Evolutionary conservation across 73 alveolate species (phyloP), one percentile per base, ranked within the genome.

Genomic region (Paramecium sexaurelia): DNA sequence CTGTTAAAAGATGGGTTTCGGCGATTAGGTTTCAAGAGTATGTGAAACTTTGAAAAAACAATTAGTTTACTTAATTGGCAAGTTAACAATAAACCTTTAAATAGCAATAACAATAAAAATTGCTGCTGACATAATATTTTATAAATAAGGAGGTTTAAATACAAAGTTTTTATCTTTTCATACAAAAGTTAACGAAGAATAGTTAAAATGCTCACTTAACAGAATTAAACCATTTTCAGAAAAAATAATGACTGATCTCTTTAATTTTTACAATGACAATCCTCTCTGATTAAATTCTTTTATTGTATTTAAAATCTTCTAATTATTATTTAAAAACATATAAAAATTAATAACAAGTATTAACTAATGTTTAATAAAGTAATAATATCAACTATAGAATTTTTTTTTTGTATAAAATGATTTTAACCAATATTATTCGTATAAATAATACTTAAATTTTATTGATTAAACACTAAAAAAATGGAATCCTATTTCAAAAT

Each of bases 1-100:
- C n/a, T 78, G 90, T 43, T 56, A 78, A 78, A 78, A 45, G 24
- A 39, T 78, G 90, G 73, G 73, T 20, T 78, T 78, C 5, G 90
- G 32, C 41, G 75, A 78, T 8, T 13, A 45, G 40, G 68, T 78
- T 19, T 37, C 43, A 8, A 78, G 55, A 32, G 71, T 78, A 29
- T 78, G 90, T 24, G 40, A 22, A 22, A 78, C 90, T 8, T 33
- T 78, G 20, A 37, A 39, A 9, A 37, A 45, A 19, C 90, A 78
- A 43, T 15, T 78, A 24, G 24, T 24, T 2, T 40, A 39, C 8
- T 33, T 78, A 27, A 41, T 78, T 45, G 55, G 90, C 40, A 78
- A 78, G 55, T 36, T 78, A 7, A 27, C 43, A 1, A 20, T 45
- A 39, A 29, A 78, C 27, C 47, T 78, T 24, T 45, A 78, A 45